phyloP scores from a whole-genome alignment of 768 basidiomycete species.

The Pholiota microspora region DNA sequence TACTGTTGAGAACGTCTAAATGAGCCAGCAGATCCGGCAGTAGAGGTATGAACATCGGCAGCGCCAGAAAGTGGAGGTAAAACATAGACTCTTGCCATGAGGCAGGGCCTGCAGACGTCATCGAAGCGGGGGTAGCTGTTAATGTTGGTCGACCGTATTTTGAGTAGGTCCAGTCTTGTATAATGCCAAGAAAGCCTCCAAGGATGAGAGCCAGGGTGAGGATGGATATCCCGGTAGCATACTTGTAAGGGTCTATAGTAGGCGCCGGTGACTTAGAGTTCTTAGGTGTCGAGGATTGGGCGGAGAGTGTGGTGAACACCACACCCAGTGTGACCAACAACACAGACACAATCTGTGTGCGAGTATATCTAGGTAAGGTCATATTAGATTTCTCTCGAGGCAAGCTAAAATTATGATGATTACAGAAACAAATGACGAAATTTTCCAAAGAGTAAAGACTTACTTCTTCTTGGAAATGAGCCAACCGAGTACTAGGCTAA shows the following conservation, averaged over 20 bases:
- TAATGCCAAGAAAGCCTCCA: slow-evolving; percentile 77
- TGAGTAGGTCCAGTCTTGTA: slow-evolving; percentile 81
- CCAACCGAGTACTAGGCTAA: slow-evolving; percentile 82
- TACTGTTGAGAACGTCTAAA: slow-evolving; percentile 37
- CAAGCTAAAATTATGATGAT: neutral
- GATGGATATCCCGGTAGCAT: slow-evolving; percentile 70
- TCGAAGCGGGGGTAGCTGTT: slow-evolving; percentile 10
- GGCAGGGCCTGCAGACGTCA: slow-evolving; percentile 13
- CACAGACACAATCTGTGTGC: slow-evolving; percentile 68
- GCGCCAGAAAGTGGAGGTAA: slow-evolving; percentile 79
- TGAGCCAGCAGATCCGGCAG: slow-evolving; percentile 50
- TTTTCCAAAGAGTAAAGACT: slow-evolving; percentile 18
- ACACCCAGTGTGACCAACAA: slow-evolving; percentile 81
- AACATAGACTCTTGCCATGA: slow-evolving; percentile 92
- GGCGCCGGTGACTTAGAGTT: neutral
- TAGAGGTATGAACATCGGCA: slow-evolving; percentile 74
- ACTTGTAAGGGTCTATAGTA: slow-evolving; percentile 36
- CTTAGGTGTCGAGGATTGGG: slow-evolving; percentile 38
- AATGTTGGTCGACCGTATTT: slow-evolving; percentile 31
- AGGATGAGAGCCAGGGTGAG: slow-evolving; percentile 77
- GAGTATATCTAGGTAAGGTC: slow-evolving; percentile 13
- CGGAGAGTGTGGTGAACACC: slow-evolving; percentile 77
- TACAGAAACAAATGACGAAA: neutral
- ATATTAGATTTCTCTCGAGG: neutral
- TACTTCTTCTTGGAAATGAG: slow-evolving; percentile 62